Conservation (phyloP, 2,329 filamentous ascomycete species). For the Aspergillus fructus region DNA sequence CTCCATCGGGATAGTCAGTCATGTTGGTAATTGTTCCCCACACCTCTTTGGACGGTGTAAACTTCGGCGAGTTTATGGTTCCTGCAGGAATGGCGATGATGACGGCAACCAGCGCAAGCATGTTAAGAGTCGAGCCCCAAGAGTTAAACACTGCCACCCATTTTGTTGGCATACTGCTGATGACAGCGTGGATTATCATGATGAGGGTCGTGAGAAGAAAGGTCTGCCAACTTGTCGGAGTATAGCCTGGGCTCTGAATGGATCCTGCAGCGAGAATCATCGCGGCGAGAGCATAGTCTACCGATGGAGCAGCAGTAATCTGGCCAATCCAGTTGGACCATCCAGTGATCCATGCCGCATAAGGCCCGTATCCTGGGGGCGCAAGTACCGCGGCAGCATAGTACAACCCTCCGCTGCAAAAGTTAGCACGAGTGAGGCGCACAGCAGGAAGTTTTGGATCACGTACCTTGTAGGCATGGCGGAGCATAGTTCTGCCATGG, state of each 20-base stretch:
- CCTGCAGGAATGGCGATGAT: constrained; percentile 68
- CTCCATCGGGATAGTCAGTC: constrained; percentile 66
- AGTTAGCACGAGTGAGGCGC: neutral
- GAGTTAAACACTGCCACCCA: constrained; percentile 72
- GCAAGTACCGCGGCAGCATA: constrained; percentile 72
- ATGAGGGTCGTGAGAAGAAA: constrained; percentile 67
- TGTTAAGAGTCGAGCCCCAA: constrained; percentile 68
- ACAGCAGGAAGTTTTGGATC: neutral
- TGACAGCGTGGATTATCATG: constrained; percentile 65
- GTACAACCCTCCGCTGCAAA: constrained; percentile 63
- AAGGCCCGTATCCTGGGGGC: constrained; percentile 63
- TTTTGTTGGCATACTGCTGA: constrained; percentile 69
- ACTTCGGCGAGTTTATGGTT: constrained; percentile 58
- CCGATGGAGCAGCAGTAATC: constrained; percentile 64
- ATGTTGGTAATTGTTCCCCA: constrained; percentile 66
- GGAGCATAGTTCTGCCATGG: constrained; percentile 70
- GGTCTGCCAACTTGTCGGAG: constrained; percentile 64
- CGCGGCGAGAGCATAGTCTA: constrained; percentile 64
- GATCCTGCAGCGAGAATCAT: constrained; percentile 72
- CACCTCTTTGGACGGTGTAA: constrained; percentile 58
- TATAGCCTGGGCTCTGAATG: constrained; percentile 66
- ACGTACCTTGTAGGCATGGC: constrained; percentile 66
- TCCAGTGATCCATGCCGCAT: constrained; percentile 68
- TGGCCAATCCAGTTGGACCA: constrained; percentile 72
- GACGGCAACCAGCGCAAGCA: constrained; percentile 64